Base-by-base conservation (phyloP, 176 grass and related monocot species). In the Olyra latifolia region DNA sequence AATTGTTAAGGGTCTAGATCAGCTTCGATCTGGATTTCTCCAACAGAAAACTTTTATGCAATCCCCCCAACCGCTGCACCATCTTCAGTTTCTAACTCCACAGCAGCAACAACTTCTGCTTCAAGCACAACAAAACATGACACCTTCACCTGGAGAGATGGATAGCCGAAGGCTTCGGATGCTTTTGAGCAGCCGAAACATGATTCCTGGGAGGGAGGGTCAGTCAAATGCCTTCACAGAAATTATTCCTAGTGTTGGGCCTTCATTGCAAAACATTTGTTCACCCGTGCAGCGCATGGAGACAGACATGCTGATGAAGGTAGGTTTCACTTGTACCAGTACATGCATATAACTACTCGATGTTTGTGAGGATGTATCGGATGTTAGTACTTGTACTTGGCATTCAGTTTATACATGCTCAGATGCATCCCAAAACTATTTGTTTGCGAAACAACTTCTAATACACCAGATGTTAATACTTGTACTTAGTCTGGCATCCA, bases 231-330 rank as follows among this genome's bases (percentile, higher is more conserved):
- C 80, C 27, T 81, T 86, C 47, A 25, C 86, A 56, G 93, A 85
- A 70, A 69, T 87, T 76, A 65, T 90, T 73, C 89, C 86, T 27
- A 91, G 65, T 83, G 40, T 89, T 66, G 87, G 84, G 38, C 83
- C 87, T 71, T 84, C 87, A 53, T 66, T 91, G 62, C 86, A 88
- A 77, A 89, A 80, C 63, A 77, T 72, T 10, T 79, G 82, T 81
- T 62, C 89, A 15, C 84, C 47, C 7, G 61, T 81, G 16, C 88
- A 72, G 30, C 69, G 66, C 40, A 59, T 35, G 3, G 91, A 97
- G 44, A 90, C 89, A 57, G 94, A 97, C 75, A 91, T 94, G 81
- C 54, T 91, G 59, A 81, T 86, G 56, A 97, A 94, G 94, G 94
- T 94, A 80, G 1, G 39, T 82, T 57, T 22, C 48, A 59, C 27